These are phyloP conservation scores for Leishmania tarentolae DNA, from an alignment of 208 protist species.

Conservation along the genomic window DNA sequence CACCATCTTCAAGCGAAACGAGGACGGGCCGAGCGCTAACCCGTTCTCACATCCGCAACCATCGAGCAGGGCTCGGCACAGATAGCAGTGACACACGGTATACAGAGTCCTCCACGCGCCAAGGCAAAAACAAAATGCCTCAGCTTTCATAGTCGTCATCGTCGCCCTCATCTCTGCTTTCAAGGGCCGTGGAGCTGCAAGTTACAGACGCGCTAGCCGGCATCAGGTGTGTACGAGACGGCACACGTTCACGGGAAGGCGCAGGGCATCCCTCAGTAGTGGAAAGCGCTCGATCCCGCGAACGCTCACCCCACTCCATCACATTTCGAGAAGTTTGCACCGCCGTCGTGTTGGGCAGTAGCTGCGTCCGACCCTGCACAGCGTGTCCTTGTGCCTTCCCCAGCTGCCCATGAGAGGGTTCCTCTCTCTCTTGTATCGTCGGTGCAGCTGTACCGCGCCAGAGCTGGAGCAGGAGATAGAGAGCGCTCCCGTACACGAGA, in stretches of 20 bases:
- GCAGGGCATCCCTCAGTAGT: not conserved
- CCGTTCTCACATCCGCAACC: not conserved
- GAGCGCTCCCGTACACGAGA: constrained; percentile 35
- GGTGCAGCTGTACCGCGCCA: not conserved
- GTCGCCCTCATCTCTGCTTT: constrained; percentile 25
- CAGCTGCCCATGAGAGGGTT: constrained; percentile 7
- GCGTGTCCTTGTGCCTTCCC: constrained; percentile 9
- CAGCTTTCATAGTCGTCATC: constrained; percentile 2
- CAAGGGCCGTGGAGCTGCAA: not conserved
- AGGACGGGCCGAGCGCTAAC: not conserved
- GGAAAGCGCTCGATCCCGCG: constrained; percentile 9
- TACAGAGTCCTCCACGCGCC: not conserved
- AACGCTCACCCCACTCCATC: constrained; percentile 19
- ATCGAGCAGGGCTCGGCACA: not conserved
- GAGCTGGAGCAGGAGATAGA: constrained; percentile 38
- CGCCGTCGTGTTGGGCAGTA: constrained; percentile 22
- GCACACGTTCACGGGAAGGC: not conserved
- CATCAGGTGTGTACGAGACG: not conserved
- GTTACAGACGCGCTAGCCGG: not conserved
- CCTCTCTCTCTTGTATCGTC: constrained; percentile 5
- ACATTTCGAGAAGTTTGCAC: constrained; percentile 21
- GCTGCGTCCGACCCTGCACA: constrained; percentile 10
- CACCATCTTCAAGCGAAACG: not conserved
- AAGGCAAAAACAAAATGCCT: not conserved
- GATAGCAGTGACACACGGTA: not conserved